Evolutionary conservation across 176 grass and related monocot genomes (phyloP).

Genomic region (Hyparrhenia diplandra): DNA sequence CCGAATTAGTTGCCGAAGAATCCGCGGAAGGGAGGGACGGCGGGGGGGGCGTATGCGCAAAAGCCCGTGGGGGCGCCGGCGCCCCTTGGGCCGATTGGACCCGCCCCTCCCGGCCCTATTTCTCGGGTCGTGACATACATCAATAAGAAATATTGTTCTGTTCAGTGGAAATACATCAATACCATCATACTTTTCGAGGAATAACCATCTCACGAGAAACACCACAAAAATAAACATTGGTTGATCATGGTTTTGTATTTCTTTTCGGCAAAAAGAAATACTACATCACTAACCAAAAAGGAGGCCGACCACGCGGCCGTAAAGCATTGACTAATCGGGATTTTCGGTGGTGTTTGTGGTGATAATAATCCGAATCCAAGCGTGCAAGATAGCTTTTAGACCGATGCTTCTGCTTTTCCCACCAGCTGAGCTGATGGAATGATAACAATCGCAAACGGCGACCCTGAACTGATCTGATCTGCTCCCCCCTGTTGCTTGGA

Average conservation of each 20-base stretch:
- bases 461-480: neutral
- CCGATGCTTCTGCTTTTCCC: neutral
- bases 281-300: slow-evolving; percentile 5
- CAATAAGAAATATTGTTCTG: too few species aligned
- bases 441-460: neutral
- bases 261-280: neutral
- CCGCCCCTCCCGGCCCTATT: too few species aligned
- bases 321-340: neutral
- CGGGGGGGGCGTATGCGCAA: too few species aligned
- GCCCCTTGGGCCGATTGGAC: too few species aligned
- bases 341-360: neutral
- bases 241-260: neutral
- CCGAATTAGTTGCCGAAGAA: too few species aligned
- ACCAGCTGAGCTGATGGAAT: neutral
- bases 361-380: neutral
- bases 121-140: too few species aligned
- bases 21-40: too few species aligned
- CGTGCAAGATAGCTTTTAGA: neutral
- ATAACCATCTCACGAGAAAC: too few species aligned
- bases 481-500: neutral
- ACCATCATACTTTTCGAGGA: too few species aligned
- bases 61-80: too few species aligned
- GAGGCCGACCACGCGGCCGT: neutral
- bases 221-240: too few species aligned
- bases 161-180: too few species aligned